Conservation (phyloP, 257 asterid genomes). For the Echium plantagineum region DNA sequence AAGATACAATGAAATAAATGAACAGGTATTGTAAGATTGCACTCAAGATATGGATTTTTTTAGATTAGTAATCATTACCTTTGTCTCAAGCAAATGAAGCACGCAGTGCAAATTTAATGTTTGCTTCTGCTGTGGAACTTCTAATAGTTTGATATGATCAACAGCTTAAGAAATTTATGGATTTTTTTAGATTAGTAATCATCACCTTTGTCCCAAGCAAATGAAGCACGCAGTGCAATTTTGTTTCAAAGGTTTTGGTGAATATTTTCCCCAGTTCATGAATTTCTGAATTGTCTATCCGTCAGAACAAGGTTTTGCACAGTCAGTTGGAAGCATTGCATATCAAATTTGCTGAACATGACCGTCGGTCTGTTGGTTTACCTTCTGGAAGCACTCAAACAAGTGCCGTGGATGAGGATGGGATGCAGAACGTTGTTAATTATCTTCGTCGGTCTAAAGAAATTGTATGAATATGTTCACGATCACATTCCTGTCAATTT, state of each 20-base stretch:
- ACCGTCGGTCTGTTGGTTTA: constrained; percentile 34
- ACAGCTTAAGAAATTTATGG: no score
- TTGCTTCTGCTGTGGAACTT: no score
- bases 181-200: no score
- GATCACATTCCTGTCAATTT: background rate
- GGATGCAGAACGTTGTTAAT: constrained; percentile 64
- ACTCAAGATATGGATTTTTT: background rate
- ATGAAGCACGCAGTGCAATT: no score
- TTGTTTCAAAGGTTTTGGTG: background rate
- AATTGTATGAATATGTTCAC: constrained; percentile 24
- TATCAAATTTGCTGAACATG: constrained; percentile 78
- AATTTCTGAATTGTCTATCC: constrained; percentile 1
- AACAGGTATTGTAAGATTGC: constrained; percentile 25
- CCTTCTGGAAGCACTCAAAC: constrained; percentile 48
- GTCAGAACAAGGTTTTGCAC: constrained; percentile 71
- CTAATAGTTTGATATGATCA: no score
- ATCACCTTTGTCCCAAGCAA: no score
- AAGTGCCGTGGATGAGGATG: constrained; percentile 39
- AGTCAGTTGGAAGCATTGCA: constrained; percentile 76
- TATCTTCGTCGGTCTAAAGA: constrained; percentile 91
- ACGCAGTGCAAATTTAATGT: no score
- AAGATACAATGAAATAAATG: constrained; percentile 63
- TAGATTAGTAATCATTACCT: no score
- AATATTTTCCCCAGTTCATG: background rate
- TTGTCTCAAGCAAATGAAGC: no score